These are phyloP conservation scores for Arachnomyces sp. DNA, from an alignment of 2,329 filamentous ascomycete genomes.

Conservation along the genomic window DNA sequence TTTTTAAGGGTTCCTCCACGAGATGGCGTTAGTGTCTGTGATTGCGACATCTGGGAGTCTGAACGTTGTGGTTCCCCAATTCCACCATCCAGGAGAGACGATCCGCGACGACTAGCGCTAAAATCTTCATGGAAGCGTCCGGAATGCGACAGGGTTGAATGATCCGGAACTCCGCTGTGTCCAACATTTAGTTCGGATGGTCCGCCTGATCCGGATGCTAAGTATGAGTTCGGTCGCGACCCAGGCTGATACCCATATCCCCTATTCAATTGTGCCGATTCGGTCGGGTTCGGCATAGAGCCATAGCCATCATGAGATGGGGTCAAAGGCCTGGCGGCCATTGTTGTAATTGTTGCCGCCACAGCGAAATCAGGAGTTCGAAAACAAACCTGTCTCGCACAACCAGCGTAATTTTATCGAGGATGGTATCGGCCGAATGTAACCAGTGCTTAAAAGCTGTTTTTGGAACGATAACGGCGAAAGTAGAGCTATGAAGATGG, in stretches of 20 bases:
- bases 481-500: too few species aligned
- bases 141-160: slow-evolving; percentile 26
- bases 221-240: slow-evolving; percentile 36
- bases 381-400: too few species aligned
- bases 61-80: slow-evolving; percentile 28
- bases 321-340: slow-evolving; percentile 31
- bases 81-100: slow-evolving; percentile 23
- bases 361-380: slow-evolving; percentile 8
- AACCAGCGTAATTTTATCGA: too few species aligned
- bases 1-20: slow-evolving; percentile 78
- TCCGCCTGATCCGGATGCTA: slow-evolving; percentile 23
- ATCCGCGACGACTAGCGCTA: slow-evolving; percentile 27
- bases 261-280: slow-evolving; percentile 24
- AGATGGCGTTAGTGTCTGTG: slow-evolving; percentile 29
- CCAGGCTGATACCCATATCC: slow-evolving; percentile 25
- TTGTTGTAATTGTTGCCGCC: slow-evolving; percentile 27
- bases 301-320: slow-evolving; percentile 33
- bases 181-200: slow-evolving; percentile 29
- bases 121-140: slow-evolving; percentile 35
- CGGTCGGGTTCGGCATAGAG: slow-evolving; percentile 22
- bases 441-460: too few species aligned
- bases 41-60: slow-evolving; percentile 36
- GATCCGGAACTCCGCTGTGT: slow-evolving; percentile 25
- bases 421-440: too few species aligned
- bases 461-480: too few species aligned